These are phyloP conservation scores for Purshia tridentata DNA, from an alignment of 306 rosid species.

Conservation along the genomic window DNA sequence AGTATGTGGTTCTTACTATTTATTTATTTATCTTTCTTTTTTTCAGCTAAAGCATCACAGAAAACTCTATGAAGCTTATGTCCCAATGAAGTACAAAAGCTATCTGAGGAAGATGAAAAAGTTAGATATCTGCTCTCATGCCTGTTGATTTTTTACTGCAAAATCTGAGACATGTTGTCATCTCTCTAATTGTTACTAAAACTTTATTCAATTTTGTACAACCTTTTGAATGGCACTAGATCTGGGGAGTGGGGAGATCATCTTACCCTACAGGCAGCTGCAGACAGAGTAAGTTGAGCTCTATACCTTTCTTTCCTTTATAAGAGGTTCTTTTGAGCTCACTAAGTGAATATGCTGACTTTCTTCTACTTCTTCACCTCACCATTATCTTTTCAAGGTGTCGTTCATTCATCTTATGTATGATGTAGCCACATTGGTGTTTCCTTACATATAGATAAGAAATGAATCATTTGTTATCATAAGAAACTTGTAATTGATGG, in stretches of 20 bases:
- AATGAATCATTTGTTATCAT: not conserved
- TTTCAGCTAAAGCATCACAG: constrained; percentile 77
- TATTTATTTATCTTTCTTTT: not conserved
- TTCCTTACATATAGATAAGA: not conserved
- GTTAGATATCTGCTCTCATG: constrained; percentile 53
- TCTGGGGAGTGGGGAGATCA: constrained; percentile 99
- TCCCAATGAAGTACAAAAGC: constrained; percentile 79
- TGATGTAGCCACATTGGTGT: not conserved
- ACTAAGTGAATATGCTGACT: not conserved
- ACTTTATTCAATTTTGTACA: constrained; percentile 29
- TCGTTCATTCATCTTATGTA: not conserved
- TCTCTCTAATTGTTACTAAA: constrained; percentile 24
- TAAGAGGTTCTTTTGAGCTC: not conserved
- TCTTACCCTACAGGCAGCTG: constrained; percentile 92
- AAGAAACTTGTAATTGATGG: not conserved
- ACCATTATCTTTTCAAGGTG: not conserved
- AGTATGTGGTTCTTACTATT: constrained; percentile 4
- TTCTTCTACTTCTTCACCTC: not conserved
- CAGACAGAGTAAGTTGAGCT: constrained; percentile 72
- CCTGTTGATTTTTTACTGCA: constrained; percentile 32
- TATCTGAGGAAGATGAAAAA: constrained; percentile 89
- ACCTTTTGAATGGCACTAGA: constrained; percentile 46
- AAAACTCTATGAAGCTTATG: constrained; percentile 79
- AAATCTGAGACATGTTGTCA: constrained; percentile 25
- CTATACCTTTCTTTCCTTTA: not conserved